Evolutionary conservation across 306 rosid species (phyloP), one percentile per base, ranked within the genome.

Genomic region (Rosa persica): DNA sequence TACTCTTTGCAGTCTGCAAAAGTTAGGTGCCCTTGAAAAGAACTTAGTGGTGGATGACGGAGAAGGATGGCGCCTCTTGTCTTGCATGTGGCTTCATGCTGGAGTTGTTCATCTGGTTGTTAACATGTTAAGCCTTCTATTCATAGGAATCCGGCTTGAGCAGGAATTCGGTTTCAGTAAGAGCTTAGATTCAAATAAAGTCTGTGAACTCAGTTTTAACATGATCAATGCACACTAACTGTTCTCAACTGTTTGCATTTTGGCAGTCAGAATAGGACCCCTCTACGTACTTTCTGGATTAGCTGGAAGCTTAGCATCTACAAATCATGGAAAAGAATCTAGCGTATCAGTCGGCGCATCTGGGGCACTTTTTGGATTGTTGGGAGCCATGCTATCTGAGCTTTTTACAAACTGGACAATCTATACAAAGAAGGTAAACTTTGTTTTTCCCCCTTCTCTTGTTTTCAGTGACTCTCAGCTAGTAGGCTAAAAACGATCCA

Each of bases 331-430:
- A 40, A 49, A 57, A 46, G 15, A 73, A 17, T 1, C 78, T 1
- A 4, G 0, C 30, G 65, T 92, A 70, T 96, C 98, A 2, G 97
- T 96, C 39, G 99, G 99, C 0, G 99, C 99, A 43, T 96, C 99
- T 0, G 97, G 97, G 61, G 96, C 99, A 9, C 98, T 93, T 78
- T 96, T 96, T 23, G 99, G 99, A 19, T 85, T 93, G 76, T 67
- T 93, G 34, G 99, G 98, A 71, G 87, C 93, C 83, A 89, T 93
- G 99, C 94, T 96, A 73, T 96, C 99, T 19, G 99, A 96, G 89
- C 98, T 96, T 79, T 79, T 96, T n/a, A 93, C 85, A 39, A 95
- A 95, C 78, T 95, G 97, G 99, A 82, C 96, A 76, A 86, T 89
- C 71, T 93, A 93, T 62, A 82, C 87, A 61, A 91, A 90, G 11